A percentile compares a stretch with the other conserved stretches of the same genome.
Conservation (phyloP, 1,139 yeast species). For the Geotrichum carabidarum region DNA sequence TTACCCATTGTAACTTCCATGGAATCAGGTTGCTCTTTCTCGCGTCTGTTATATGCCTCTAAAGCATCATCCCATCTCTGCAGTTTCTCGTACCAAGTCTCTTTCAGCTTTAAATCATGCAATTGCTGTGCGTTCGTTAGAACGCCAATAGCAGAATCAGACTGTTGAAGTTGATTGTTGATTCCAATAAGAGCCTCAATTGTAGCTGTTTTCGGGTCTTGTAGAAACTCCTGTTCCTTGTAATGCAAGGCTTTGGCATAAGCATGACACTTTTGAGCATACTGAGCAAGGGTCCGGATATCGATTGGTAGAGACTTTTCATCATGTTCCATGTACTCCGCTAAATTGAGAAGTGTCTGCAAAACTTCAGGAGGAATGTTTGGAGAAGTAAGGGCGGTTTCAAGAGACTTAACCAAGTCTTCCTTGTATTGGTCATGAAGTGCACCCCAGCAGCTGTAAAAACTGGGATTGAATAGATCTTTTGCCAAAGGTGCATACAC, state of each 20-base stretch:
- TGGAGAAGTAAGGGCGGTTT: constrained; percentile 81
- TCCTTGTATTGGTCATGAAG: constrained; percentile 89
- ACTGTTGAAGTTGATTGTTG: constrained; percentile 89
- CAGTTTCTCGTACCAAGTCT: constrained; percentile 94
- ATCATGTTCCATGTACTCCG: constrained; percentile 97
- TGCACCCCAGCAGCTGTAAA: constrained; percentile 95
- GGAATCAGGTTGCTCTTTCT: constrained; percentile 44
- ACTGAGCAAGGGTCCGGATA: constrained; percentile 80
- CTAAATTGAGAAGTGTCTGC: constrained; percentile 80
- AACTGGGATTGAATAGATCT: constrained; percentile 89
- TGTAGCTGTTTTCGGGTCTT: constrained; percentile 87
- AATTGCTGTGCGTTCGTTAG: constrained; percentile 92
- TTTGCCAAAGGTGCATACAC: constrained; percentile 85
- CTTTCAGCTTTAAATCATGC: constrained; percentile 86
- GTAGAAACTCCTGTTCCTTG: constrained; percentile 89
- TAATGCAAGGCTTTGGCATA: constrained; percentile 96
- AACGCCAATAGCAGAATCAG: constrained; percentile 97
- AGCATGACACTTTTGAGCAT: constrained; percentile 94
- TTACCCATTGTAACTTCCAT: constrained; percentile 90
- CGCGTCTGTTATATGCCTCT: constrained; percentile 69
- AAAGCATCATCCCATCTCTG: constrained; percentile 98
- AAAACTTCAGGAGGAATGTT: constrained; percentile 95
- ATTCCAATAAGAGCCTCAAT: constrained; percentile 89
- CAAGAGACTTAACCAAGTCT: constrained; percentile 78
- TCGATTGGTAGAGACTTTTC: constrained; percentile 91